Evolutionary conservation across 23 red algal species (phyloP).

Genomic region (Chondrus crispus): DNA sequence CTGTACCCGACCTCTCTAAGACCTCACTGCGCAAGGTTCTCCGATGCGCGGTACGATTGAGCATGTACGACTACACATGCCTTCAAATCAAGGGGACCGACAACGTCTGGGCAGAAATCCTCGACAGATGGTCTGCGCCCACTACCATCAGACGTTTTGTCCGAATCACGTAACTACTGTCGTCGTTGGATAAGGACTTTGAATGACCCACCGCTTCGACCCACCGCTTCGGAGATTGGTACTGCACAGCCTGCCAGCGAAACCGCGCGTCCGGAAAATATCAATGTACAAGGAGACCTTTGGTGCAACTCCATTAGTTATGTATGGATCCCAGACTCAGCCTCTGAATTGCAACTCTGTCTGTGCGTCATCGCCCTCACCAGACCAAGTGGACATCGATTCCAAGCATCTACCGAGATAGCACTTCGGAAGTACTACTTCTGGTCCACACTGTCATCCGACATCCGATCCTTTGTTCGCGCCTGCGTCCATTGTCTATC

Average conservation of each 20-base stretch:
- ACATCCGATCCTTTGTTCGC: not conserved
- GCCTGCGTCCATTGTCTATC: slow-evolving; percentile 4
- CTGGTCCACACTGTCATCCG: not conserved
- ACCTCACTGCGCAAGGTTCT: too few species aligned
- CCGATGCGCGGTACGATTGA: too few species aligned
- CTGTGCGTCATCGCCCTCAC: slow-evolving; percentile 1
- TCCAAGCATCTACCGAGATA: not conserved
- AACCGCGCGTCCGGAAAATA: not conserved
- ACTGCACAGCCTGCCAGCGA: not conserved
- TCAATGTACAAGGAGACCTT: not conserved
- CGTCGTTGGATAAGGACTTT: not conserved
- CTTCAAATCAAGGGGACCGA: too few species aligned
- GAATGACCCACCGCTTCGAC: not conserved
- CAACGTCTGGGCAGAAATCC: not conserved
- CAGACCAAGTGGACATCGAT: not conserved
- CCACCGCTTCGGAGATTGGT: too few species aligned
- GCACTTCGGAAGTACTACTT: not conserved
- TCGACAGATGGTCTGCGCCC: not conserved
- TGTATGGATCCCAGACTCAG: not conserved
- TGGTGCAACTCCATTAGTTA: not conserved
- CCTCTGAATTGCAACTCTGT: not conserved
- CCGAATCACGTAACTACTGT: not conserved
- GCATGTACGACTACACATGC: too few species aligned
- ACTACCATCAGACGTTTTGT: not conserved
- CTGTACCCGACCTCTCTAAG: too few species aligned